phyloP scores from a whole-genome alignment of 345 rosid genomes.

The Psidium guajava region DNA sequence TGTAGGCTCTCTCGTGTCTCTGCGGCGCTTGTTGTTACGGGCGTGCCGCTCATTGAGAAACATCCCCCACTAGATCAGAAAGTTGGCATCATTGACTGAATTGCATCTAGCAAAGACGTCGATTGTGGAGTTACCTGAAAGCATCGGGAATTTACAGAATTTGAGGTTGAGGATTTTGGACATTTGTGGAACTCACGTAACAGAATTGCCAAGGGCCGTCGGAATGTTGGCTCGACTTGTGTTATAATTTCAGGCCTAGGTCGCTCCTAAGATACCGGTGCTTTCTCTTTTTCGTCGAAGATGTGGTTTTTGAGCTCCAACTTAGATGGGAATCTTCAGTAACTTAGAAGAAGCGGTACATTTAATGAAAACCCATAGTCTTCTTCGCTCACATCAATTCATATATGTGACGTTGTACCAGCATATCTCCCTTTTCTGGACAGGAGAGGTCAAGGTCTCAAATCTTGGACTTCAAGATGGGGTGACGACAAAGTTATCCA shows the following conservation, averaged over 20 bases:
- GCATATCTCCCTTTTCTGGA: not conserved
- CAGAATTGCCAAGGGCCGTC: not conserved
- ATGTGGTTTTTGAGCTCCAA: too few relatives aligned
- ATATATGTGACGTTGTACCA: not conserved
- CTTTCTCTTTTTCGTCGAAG: too few relatives aligned
- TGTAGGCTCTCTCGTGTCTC: too few relatives aligned
- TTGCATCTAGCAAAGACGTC: not conserved
- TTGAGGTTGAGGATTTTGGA: not conserved
- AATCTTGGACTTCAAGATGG: not conserved
- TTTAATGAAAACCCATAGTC: not conserved
- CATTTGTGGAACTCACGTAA: fast-evolving
- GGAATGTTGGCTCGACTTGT: not conserved
- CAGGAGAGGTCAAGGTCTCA: not conserved
- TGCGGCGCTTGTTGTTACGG: too few relatives aligned
- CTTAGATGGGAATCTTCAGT: too few relatives aligned
- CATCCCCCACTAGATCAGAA: not conserved
- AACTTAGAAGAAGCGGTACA: not conserved
- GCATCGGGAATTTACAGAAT: not conserved
- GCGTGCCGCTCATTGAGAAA: not conserved
- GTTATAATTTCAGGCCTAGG: too few relatives aligned
- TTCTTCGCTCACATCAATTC: not conserved
- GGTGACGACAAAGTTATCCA: not conserved
- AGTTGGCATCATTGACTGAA: not conserved
- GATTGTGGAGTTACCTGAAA: not conserved
- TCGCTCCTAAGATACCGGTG: too few relatives aligned